Conservation (phyloP, 306 rosid genomes). For the peach (Prunus persica) region DNA sequence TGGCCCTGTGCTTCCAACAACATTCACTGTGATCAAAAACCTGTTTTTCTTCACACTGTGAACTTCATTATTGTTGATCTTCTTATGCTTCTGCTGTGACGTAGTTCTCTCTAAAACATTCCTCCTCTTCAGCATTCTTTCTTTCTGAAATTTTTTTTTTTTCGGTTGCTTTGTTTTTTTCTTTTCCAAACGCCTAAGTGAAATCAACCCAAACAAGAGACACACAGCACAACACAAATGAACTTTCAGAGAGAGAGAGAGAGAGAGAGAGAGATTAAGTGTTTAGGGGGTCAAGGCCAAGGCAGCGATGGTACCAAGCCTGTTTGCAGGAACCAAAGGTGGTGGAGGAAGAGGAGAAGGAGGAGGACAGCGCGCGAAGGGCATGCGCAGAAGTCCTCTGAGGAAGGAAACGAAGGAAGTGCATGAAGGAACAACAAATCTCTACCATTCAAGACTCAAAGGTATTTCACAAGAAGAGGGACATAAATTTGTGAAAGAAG, state of each 20-base stretch:
- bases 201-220: not conserved
- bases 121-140: conserved; percentile 1
- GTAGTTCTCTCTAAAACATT: conserved; percentile 21
- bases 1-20: conserved; percentile 35
- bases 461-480: not conserved
- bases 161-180: not conserved
- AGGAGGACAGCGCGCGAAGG: conserved; percentile 8
- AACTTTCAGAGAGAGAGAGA: not conserved
- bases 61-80: conserved; percentile 3
- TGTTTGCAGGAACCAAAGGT: conserved; percentile 6
- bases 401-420: not conserved
- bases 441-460: not conserved
- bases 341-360: conserved; percentile 3
- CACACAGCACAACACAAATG: not conserved
- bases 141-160: not conserved
- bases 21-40: conserved; percentile 28
- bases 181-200: not conserved
- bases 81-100: conserved; percentile 29
- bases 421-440: conserved; percentile 8
- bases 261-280: not conserved
- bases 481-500: not conserved
- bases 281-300: conserved; percentile 16
- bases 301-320: conserved; percentile 16
- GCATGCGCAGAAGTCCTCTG: conserved; percentile 12
- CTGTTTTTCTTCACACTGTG: conserved; percentile 14